Evolutionary conservation across 2,329 filamentous ascomycete species (phyloP).

Genomic region (Talaromyces islandicus): DNA sequence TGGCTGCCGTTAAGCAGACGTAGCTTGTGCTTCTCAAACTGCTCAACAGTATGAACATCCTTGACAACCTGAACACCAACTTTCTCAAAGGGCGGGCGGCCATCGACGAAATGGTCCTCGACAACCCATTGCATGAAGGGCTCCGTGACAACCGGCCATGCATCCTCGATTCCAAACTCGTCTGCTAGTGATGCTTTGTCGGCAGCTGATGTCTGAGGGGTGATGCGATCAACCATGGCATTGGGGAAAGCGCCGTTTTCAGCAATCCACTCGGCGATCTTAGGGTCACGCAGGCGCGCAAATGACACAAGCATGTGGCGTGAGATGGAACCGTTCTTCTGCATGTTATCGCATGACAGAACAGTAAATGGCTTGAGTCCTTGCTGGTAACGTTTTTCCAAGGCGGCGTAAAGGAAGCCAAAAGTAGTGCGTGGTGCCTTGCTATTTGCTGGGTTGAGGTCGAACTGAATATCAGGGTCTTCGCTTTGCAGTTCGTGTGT

Average conservation of each 20-base stretch:
- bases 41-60: conserved; percentile 47
- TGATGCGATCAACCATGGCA: conserved; percentile 53
- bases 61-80: conserved; percentile 49
- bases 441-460: conserved; percentile 39
- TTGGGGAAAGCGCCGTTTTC: conserved; percentile 48
- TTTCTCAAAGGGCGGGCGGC: conserved; percentile 48
- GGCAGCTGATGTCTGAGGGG: conserved; percentile 42
- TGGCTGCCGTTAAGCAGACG: conserved; percentile 50
- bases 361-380: conserved; percentile 51
- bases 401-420: conserved; percentile 49
- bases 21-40: conserved; percentile 54
- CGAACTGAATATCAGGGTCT: conserved; percentile 46
- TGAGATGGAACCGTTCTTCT: conserved; percentile 51
- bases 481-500: conserved; percentile 47
- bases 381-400: conserved; percentile 40
- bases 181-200: conserved; percentile 43
- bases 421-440: conserved; percentile 44
- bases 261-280: conserved; percentile 46
- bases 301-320: conserved; percentile 49
- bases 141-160: conserved; percentile 51
- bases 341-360: conserved; percentile 53
- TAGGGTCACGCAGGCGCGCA: conserved; percentile 42
- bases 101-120: conserved; percentile 48
- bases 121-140: conserved; percentile 54
- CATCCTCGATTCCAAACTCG: conserved; percentile 44